Evolutionary conservation across 441 rosid genomes (phyloP).

Genomic region (Rhodomyrtus psidioides): DNA sequence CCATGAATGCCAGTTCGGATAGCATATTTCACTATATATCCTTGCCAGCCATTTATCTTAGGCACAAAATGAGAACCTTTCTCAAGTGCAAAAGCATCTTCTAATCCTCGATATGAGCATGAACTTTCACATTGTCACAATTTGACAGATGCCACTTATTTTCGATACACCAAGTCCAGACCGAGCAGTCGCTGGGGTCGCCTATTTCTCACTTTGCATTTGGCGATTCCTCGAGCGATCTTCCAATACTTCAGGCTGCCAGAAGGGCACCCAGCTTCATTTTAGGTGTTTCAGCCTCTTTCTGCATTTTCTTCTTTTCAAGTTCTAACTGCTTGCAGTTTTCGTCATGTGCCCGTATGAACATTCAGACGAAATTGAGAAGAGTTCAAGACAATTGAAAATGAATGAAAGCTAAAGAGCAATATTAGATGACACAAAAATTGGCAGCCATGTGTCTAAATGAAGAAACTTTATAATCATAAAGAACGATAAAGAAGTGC

Average conservation of each 20-base stretch:
- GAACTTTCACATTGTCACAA: neutral
- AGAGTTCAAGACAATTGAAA: constrained; percentile 3
- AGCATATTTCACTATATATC: neutral
- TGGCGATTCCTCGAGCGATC: neutral
- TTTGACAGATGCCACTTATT: neutral
- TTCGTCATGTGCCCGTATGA: constrained; percentile 68
- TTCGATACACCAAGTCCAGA: neutral
- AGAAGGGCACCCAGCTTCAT: constrained; percentile 24
- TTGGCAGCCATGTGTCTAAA: neutral
- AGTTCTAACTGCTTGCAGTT: constrained; percentile 67
- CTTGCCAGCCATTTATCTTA: neutral
- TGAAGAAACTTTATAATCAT: neutral
- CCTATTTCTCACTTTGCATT: neutral
- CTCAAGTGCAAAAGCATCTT: neutral
- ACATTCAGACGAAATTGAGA: constrained; percentile 63
- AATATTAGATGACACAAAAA: neutral
- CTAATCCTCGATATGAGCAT: neutral
- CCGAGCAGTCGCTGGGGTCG: neutral
- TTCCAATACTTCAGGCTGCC: neutral
- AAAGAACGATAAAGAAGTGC: neutral
- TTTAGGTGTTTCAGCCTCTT: constrained; percentile 39
- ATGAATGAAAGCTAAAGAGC: constrained; percentile 1
- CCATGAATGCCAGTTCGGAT: neutral
- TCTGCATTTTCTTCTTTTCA: constrained; percentile 40
- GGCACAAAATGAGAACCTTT: neutral